These are phyloP conservation scores for Abrus precatorius DNA, from an alignment of 306 rosid species.

Conservation along the genomic window DNA sequence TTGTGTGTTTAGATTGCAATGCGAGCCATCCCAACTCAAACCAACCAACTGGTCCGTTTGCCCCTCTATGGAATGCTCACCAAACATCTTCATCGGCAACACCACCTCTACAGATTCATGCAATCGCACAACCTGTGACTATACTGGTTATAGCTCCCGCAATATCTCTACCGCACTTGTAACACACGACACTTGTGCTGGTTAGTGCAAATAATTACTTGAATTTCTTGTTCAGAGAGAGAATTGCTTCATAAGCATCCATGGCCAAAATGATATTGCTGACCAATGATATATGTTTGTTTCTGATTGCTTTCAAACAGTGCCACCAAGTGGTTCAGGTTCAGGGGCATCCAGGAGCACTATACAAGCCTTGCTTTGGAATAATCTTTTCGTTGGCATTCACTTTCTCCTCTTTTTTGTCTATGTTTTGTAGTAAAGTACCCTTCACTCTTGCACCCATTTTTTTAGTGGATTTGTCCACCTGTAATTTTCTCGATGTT, in stretches of 20 bases:
- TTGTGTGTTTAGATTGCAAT: conserved; percentile 62
- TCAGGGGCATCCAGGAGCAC: conserved; percentile 56
- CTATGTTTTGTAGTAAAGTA: conserved; percentile 44
- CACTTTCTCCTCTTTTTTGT: conserved; percentile 50
- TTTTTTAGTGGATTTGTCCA: conserved; percentile 8
- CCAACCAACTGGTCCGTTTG: conserved; percentile 63
- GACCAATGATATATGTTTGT: not conserved
- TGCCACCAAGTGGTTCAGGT: conserved; percentile 38
- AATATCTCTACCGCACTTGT: conserved; percentile 53
- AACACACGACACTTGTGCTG: conserved; percentile 63
- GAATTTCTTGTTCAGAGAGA: not conserved
- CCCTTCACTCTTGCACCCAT: not conserved
- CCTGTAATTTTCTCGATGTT: conserved; percentile 33
- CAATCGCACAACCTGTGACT: conserved; percentile 62
- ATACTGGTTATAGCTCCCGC: conserved; percentile 61
- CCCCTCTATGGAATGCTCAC: conserved; percentile 63
- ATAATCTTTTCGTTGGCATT: conserved; percentile 52
- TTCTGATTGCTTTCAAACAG: conserved; percentile 51
- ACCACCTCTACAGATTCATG: conserved; percentile 53
- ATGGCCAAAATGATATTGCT: no score
- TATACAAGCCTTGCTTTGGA: conserved; percentile 57
- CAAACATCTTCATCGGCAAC: conserved; percentile 54
- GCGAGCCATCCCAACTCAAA: conserved; percentile 62
- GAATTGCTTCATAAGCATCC: not conserved
- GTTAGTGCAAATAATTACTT: conserved; percentile 50